phyloP scores from a whole-genome alignment of 192 early-diverging fungal genomes.

The Coemansia sp. region DNA sequence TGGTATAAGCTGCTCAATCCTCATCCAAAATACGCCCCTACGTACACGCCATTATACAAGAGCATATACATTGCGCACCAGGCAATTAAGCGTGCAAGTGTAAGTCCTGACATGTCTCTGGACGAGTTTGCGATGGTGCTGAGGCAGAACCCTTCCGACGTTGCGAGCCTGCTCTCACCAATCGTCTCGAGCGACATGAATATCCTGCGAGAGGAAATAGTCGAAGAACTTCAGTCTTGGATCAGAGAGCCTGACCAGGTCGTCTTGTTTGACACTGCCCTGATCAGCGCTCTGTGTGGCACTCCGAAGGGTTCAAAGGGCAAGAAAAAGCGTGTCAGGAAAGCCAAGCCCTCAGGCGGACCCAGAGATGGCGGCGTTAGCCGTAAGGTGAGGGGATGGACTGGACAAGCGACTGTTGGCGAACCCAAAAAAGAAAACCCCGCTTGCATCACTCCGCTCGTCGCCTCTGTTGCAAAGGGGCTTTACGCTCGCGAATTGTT shows the following conservation, averaged over 20 bases:
- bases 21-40: slow-evolving; percentile 25
- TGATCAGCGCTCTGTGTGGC: slow-evolving; percentile 36
- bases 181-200: slow-evolving; percentile 31
- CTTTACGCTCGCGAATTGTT: slow-evolving; percentile 50
- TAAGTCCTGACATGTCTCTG: slow-evolving; percentile 9
- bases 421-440: slow-evolving; percentile 42
- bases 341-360: slow-evolving; percentile 8
- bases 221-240: slow-evolving; percentile 43
- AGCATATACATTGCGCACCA: slow-evolving; percentile 46
- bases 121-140: slow-evolving; percentile 26
- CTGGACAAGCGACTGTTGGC: slow-evolving; percentile 9
- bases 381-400: neutral
- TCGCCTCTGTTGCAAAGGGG: slow-evolving; percentile 46
- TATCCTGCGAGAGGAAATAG: slow-evolving; percentile 34
- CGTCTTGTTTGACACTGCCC: slow-evolving; percentile 26
- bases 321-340: neutral
- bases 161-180: slow-evolving; percentile 20
- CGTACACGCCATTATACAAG: slow-evolving; percentile 37
- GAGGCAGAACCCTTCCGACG: slow-evolving; percentile 18
- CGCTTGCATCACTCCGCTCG: slow-evolving; percentile 46
- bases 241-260: slow-evolving; percentile 18
- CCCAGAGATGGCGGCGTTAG: slow-evolving; percentile 2
- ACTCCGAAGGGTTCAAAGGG: neutral
- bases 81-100: slow-evolving; percentile 20
- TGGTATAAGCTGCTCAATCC: slow-evolving; percentile 54